These are phyloP conservation scores for Grosmannia serpens DNA, from an alignment of 2,329 filamentous ascomycete genomes.

Conservation along the genomic window DNA sequence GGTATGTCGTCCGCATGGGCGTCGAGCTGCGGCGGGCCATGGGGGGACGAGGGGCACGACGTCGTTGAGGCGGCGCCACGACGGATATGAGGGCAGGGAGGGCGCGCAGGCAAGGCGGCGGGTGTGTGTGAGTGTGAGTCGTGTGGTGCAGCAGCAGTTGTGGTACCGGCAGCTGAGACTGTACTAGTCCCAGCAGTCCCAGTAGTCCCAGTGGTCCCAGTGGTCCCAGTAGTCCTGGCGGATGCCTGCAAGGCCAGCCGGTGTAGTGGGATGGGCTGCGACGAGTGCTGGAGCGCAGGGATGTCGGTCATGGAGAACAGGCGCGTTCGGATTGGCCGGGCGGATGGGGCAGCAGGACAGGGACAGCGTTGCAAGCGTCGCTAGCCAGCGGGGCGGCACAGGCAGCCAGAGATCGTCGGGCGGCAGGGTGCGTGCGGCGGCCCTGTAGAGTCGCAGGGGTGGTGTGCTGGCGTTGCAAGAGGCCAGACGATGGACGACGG, in stretches of 20 bases:
- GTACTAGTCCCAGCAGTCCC: background rate
- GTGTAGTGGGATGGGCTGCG: constrained; percentile 6
- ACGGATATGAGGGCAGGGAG: background rate
- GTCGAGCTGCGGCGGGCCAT: constrained; percentile 3
- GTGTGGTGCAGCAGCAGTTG: background rate
- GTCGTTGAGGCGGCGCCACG: background rate
- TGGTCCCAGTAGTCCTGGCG: background rate
- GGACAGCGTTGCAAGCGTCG: background rate
- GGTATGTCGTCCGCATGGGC: background rate
- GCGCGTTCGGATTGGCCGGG: background rate
- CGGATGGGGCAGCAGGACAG: background rate
- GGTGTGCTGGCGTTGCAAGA: background rate
- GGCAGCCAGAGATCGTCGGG: background rate
- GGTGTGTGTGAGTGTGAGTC: background rate
- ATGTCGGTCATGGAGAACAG: constrained; percentile 12
- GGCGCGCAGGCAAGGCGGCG: background rate
- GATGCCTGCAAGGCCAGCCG: constrained; percentile 4
- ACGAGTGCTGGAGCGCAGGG: constrained; percentile 4
- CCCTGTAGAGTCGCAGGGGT: background rate
- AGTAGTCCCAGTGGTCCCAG: background rate
- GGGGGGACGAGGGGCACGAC: background rate
- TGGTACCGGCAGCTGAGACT: background rate
- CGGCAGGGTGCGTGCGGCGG: background rate
- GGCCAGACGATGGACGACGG: background rate
- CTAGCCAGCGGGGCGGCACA: background rate